phyloP scores from a whole-genome alignment of 352 stramenopile species.

The Stephanocyclus meneghinianus region DNA sequence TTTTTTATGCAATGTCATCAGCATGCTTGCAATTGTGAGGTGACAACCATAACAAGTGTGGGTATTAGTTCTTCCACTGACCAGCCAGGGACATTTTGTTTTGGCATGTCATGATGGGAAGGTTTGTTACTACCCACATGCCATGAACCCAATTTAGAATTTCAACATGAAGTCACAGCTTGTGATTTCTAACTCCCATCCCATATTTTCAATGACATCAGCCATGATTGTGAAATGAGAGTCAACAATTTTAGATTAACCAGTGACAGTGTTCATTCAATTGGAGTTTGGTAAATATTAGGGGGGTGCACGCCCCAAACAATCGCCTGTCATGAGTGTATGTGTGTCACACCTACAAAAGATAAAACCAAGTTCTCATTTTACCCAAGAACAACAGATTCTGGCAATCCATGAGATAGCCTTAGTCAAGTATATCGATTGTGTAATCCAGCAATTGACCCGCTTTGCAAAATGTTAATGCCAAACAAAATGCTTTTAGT shows the following conservation, averaged over 20 bases:
- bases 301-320: no score
- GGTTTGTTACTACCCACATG: conserved; percentile 40
- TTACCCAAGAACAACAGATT: no score
- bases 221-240: conserved; percentile 21
- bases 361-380: no score
- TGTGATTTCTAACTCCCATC: conserved; percentile 23
- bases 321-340: no score
- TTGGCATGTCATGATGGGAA: conserved; percentile 28
- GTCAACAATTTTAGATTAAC: conserved; percentile 27
- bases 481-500: no score
- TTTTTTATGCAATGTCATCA: neutral
- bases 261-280: conserved; percentile 24
- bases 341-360: no score
- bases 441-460: no score
- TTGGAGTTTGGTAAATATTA: conserved; percentile 20
- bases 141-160: conserved; percentile 12
- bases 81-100: conserved; percentile 1
- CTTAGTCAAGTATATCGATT: no score
- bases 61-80: neutral
- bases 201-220: conserved; percentile 45
- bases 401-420: no score
- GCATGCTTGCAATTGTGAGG: neutral
- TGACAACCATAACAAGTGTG: conserved; percentile 8
- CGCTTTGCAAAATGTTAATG: no score
- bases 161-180: conserved; percentile 31